Evolutionary conservation across 805 yeast genomes (phyloP).

Genomic region (Kockiozyma suomiensis): DNA sequence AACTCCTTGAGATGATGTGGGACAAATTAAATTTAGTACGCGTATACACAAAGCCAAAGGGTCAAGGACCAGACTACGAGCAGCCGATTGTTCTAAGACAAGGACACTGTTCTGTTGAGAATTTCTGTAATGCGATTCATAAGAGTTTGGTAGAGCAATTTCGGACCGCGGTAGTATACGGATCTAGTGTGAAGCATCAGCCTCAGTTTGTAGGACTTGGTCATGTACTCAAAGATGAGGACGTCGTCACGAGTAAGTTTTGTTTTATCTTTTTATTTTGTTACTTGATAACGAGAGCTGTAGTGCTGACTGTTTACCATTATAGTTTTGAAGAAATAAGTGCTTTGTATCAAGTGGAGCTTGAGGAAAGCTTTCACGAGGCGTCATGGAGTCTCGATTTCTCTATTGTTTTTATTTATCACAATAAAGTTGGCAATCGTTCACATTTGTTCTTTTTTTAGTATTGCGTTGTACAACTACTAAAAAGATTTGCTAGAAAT

Average conservation of each 20-base stretch:
- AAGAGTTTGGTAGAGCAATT: conserved; percentile 92
- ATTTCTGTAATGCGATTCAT: conserved; percentile 95
- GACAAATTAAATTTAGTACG: conserved; percentile 84
- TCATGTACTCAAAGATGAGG: conserved; percentile 90
- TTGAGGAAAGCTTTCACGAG: background rate
- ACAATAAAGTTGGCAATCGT: too few relatives aligned
- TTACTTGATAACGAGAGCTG: background rate
- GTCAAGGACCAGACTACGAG: conserved; percentile 85
- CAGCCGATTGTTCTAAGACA: conserved; percentile 93
- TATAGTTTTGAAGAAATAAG: conserved; percentile 18
- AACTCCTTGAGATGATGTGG: conserved; percentile 95
- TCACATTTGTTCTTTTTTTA: too few relatives aligned
- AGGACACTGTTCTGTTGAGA: conserved; percentile 84
- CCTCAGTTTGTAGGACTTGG: conserved; percentile 92
- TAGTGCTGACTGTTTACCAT: background rate
- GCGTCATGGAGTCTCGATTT: background rate
- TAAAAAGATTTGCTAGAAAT: too few relatives aligned
- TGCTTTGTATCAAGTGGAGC: background rate
- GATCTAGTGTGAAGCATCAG: conserved; percentile 93
- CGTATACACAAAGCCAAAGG: conserved; percentile 97
- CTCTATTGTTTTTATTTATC: too few relatives aligned
- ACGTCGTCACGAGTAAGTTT: conserved; percentile 70
- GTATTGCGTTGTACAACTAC: too few relatives aligned
- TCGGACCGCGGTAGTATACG: conserved; percentile 89
- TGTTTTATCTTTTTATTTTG: background rate